Percentiles rank a stretch among this genome's conserved stretches.
Conservation (phyloP, 1,284 basidiomycete species). For the Marasmius sp. region DNA sequence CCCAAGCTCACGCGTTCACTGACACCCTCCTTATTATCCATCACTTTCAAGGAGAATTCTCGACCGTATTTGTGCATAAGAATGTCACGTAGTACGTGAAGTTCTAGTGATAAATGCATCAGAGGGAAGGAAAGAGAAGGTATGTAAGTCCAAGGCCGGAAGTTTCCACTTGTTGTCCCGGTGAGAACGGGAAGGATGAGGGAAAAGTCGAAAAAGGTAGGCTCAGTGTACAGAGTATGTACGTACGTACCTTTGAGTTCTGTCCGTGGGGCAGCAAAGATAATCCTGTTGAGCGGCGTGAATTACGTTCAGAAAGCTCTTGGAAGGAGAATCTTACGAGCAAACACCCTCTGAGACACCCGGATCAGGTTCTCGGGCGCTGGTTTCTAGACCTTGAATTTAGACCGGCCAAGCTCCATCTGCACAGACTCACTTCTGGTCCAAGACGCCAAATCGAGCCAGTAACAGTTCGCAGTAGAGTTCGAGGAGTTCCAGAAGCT, state of each 20-base stretch:
- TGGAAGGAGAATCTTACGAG: conserved; percentile 11
- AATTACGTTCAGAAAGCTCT: conserved; percentile 19
- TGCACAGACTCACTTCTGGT: conserved; percentile 63
- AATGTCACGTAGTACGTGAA: conserved; percentile 89
- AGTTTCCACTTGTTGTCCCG: not conserved
- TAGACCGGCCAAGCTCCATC: conserved; percentile 2
- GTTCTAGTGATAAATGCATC: conserved; percentile 49
- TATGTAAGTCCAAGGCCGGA: not conserved
- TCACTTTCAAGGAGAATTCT: conserved; percentile 76
- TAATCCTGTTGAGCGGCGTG: conserved; percentile 50
- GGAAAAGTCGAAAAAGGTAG: too few species aligned
- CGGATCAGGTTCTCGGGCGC: conserved; percentile 81
- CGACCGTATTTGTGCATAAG: conserved; percentile 93
- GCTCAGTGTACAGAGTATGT: not conserved
- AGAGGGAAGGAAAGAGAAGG: conserved; percentile 3
- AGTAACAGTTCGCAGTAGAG: conserved; percentile 92
- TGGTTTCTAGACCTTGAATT: conserved; percentile 28
- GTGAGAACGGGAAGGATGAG: conserved; percentile 1
- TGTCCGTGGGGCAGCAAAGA: conserved; percentile 89
- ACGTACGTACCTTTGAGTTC: conserved; percentile 75
- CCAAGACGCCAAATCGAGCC: conserved; percentile 89
- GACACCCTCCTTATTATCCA: conserved; percentile 82
- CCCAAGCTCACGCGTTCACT: conserved; percentile 64
- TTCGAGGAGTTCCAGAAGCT: conserved; percentile 90
- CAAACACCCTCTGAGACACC: conserved; percentile 74